Conservation (phyloP, 2,329 filamentous ascomycete species). For the Ceratocystis cacaofunesta region DNA sequence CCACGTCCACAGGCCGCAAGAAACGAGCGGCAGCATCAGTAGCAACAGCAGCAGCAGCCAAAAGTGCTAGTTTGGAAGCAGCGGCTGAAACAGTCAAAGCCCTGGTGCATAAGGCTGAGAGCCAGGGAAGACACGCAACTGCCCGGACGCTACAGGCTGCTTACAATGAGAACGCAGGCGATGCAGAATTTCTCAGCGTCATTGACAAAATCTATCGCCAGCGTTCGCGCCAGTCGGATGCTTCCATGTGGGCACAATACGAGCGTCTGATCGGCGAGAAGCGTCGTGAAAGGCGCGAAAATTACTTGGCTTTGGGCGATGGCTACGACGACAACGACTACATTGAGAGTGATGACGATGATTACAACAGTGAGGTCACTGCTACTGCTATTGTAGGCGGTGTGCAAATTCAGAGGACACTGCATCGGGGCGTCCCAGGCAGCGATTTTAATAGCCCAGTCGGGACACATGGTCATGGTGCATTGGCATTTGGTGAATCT, state of each 20-base stretch:
- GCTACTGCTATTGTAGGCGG: not conserved
- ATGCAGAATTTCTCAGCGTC: slow-evolving; percentile 40
- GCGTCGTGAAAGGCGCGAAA: slow-evolving; percentile 42
- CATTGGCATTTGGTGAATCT: not conserved
- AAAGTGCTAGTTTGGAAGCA: slow-evolving; percentile 12
- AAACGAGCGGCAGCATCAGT: slow-evolving; percentile 14
- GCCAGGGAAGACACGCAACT: slow-evolving; percentile 43
- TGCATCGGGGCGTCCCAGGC: not conserved
- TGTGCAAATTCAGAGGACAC: not conserved
- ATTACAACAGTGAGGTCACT: not conserved
- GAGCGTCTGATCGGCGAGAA: slow-evolving; percentile 34
- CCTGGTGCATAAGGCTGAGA: slow-evolving; percentile 44
- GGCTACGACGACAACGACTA: not conserved
- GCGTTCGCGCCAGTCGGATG: slow-evolving; percentile 42
- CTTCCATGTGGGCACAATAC: slow-evolving; percentile 37
- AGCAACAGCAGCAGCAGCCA: slow-evolving; percentile 16
- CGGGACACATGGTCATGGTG: no score
- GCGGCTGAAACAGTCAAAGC: slow-evolving; percentile 28
- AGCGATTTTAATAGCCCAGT: not conserved
- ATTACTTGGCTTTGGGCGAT: slow-evolving; percentile 18
- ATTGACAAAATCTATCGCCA: slow-evolving; percentile 44
- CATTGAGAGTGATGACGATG: not conserved
- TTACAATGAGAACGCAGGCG: slow-evolving; percentile 41
- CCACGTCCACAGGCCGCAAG: not conserved
- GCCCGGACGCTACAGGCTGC: slow-evolving; percentile 46